Percentiles rank a stretch among this genome's conserved stretches.
phyloP scores from a whole-genome alignment of 2,329 filamentous ascomycete species.

The Calonectria pauciramosa region DNA sequence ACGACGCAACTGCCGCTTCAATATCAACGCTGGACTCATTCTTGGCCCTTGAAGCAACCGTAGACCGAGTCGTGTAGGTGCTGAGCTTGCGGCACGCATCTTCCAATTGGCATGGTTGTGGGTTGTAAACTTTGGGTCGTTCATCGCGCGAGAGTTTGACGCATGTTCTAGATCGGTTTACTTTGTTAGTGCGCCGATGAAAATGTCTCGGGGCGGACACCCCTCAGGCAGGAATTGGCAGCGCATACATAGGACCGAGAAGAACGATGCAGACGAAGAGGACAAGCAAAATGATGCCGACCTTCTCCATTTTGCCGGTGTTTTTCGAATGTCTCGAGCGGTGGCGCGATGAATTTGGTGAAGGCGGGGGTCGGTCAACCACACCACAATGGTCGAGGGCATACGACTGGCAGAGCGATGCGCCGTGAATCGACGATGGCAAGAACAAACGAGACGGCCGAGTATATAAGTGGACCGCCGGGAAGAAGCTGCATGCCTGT shows the following conservation, averaged over 20 bases:
- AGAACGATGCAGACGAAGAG: slow-evolving; percentile 40
- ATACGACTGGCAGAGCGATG: not conserved
- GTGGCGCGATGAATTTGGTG: slow-evolving; percentile 21
- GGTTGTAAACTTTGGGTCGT: slow-evolving; percentile 35
- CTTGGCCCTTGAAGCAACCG: slow-evolving; percentile 26
- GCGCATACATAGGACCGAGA: slow-evolving; percentile 39
- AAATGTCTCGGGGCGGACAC: not conserved
- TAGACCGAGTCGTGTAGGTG: slow-evolving; percentile 46
- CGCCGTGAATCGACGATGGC: not conserved
- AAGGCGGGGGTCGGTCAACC: not conserved
- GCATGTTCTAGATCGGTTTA: slow-evolving; percentile 32
- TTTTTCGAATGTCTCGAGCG: not conserved
- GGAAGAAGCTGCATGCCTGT: not conserved
- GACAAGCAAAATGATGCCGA: slow-evolving; percentile 43
- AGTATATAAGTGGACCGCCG: not conserved
- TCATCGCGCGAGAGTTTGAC: slow-evolving; percentile 29
- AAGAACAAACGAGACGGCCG: not conserved
- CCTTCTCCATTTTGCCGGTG: slow-evolving; percentile 38
- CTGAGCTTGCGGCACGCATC: slow-evolving; percentile 48
- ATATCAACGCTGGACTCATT: slow-evolving; percentile 29
- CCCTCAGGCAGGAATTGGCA: not conserved
- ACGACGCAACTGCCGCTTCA: slow-evolving; percentile 32
- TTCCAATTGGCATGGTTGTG: slow-evolving; percentile 38
- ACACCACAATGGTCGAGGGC: not conserved
- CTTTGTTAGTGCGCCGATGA: slow-evolving; percentile 12